Conservation (phyloP, 768 basidiomycete genomes). For the Lentinula guzmanii region DNA sequence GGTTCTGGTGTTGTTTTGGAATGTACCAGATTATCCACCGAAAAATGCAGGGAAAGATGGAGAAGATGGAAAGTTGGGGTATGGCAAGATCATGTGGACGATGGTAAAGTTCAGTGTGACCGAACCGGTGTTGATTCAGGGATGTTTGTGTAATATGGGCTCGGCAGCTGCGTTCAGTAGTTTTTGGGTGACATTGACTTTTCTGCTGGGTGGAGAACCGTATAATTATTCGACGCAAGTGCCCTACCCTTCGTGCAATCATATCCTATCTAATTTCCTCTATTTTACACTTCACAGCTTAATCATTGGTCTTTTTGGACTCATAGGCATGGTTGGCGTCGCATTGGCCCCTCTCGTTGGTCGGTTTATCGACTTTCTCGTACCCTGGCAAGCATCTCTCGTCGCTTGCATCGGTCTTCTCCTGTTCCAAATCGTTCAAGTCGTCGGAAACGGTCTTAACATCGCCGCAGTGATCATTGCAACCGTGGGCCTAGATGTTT, state of each 20-base stretch:
- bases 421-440: conserved; percentile 56
- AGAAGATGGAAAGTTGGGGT: conserved; percentile 28
- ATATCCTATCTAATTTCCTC: no score
- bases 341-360: conserved; percentile 48
- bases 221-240: conserved; percentile 52
- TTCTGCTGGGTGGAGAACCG: conserved; percentile 50
- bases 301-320: conserved; percentile 52
- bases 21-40: conserved; percentile 54
- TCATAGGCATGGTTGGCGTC: conserved; percentile 51
- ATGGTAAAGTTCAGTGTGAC: conserved; percentile 55
- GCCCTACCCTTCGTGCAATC: conserved; percentile 30
- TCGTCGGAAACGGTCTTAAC: conserved; percentile 62
- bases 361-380: conserved; percentile 43
- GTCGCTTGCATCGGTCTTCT: conserved; percentile 41
- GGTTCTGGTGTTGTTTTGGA: conserved; percentile 35
- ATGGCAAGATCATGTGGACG: conserved; percentile 44
- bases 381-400: conserved; percentile 64
- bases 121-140: conserved; percentile 54
- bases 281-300: conserved; percentile 30
- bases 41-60: conserved; percentile 34
- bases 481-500: conserved; percentile 7
- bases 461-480: conserved; percentile 56
- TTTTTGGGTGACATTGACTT: conserved; percentile 54
- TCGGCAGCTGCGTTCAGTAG: conserved; percentile 29
- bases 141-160: conserved; percentile 36